These are phyloP conservation scores for Cordyceps fumosorosea DNA, from an alignment of 2,329 filamentous ascomycete species.

Conservation along the genomic window DNA sequence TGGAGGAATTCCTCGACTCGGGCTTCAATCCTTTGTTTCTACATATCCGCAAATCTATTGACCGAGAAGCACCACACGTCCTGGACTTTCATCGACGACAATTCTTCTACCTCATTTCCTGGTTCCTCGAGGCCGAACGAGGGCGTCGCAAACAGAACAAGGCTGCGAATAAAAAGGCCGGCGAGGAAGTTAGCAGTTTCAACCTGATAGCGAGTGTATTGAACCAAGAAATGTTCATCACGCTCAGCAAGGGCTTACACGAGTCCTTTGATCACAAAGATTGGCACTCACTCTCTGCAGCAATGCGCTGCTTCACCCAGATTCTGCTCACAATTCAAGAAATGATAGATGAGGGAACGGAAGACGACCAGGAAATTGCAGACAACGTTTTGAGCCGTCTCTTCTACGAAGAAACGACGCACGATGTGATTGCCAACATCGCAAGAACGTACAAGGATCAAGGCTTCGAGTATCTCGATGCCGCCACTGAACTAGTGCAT, in stretches of 20 bases:
- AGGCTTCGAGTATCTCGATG: slow-evolving; percentile 87
- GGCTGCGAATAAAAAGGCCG: slow-evolving; percentile 36
- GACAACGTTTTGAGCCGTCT: slow-evolving; percentile 95
- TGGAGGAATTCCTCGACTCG: slow-evolving; percentile 89
- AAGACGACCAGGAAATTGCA: slow-evolving; percentile 96
- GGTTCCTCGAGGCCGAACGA: slow-evolving; percentile 86
- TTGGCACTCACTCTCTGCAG: slow-evolving; percentile 79
- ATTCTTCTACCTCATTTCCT: slow-evolving; percentile 86
- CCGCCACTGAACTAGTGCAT: slow-evolving; percentile 82
- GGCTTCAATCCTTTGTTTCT: slow-evolving; percentile 89
- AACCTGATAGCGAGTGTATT: slow-evolving; percentile 82
- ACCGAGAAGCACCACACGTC: slow-evolving; percentile 79
- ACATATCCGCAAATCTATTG: slow-evolving; percentile 81
- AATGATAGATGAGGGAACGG: slow-evolving; percentile 75
- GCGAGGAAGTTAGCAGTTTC: slow-evolving; percentile 65
- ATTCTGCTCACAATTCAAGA: slow-evolving; percentile 88
- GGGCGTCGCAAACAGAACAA: slow-evolving; percentile 58
- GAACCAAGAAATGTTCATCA: slow-evolving; percentile 91
- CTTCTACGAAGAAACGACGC: slow-evolving; percentile 96
- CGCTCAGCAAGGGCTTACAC: slow-evolving; percentile 77
- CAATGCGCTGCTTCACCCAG: slow-evolving; percentile 92
- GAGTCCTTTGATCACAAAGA: slow-evolving; percentile 72
- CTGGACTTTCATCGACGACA: slow-evolving; percentile 71
- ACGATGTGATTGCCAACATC: slow-evolving; percentile 78
- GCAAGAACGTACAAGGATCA: slow-evolving; percentile 87